Base-by-base conservation (phyloP, 1,284 basidiomycete species). In the Cutaneotrichosporon sp. region DNA sequence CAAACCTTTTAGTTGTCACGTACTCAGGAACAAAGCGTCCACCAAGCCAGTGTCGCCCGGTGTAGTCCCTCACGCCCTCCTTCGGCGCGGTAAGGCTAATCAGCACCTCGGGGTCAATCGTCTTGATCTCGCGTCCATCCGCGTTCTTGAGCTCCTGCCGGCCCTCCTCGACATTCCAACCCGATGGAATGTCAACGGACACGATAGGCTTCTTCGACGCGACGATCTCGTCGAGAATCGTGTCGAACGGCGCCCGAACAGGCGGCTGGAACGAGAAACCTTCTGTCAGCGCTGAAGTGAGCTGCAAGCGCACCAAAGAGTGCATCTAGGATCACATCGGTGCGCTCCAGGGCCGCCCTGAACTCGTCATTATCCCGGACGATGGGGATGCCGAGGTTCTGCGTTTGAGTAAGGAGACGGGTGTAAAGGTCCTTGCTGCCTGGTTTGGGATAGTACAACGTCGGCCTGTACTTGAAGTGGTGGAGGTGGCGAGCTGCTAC, bases 51-150 rank as follows among this genome's bases (percentile, higher is more conserved):
- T 98, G 96, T 39, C 82, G 78, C 9, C 92, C 89, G 24, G 75
- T 81, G 73, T 90, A 97, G 8, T 69, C 72, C 60, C 78, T 79
- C 4, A 86, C 85, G 2, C 96, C 96, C 62, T 86, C 79, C 75
- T 99, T 99, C 2, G 96, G 96, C 10, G 89, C 92, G 0, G 94
- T 97, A 61, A 99, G 77, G 63, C 88, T 92, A 52, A 98, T 75
- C 34, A 99, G 76, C 1, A 91, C 87, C 46, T 88, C 82, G 0
- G 93, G 89, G 22, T 82, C 78, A 54, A 88, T 79, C 0, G 71
- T 72, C 48, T 69, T 62, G 33, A 74, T 64, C 1, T 49, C 25
- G 34, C 32, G 27, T 2, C 43, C 46, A 26, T 77, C 76, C 2
- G 75, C 77, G 47, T 82, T 82, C 62, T 38, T 9, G 3, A 74